phyloP scores from a whole-genome alignment of 169 alveolate species.

The Eimeria acervulina region DNA sequence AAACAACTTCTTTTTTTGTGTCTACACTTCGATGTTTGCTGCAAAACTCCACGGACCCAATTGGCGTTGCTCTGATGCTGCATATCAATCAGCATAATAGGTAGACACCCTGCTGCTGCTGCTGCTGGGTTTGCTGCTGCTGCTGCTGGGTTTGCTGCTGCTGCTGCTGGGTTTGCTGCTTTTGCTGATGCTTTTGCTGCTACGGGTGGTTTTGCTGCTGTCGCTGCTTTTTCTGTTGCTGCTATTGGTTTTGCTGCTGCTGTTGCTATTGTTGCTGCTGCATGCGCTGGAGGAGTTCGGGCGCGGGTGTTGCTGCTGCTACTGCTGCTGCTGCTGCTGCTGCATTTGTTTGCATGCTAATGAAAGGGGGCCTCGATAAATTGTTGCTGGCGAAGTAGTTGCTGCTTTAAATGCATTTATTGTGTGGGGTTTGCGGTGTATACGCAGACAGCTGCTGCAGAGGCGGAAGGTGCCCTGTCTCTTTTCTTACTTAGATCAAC shows the following conservation, averaged over 20 bases:
- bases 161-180: not conserved
- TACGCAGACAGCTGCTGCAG: conserved; percentile 62
- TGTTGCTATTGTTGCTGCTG: not conserved
- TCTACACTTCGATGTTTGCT: not conserved
- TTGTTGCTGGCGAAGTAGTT: not conserved
- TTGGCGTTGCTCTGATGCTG: conserved; percentile 83
- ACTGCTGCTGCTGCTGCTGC: not conserved
- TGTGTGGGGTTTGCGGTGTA: not conserved
- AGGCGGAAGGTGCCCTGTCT: conserved; percentile 69
- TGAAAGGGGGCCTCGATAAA: too few relatives aligned
- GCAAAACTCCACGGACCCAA: conserved; percentile 59
- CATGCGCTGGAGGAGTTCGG: too few relatives aligned
- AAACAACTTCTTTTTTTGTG: conserved; percentile 18
- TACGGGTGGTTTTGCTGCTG: not conserved
- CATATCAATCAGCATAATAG: conserved; percentile 65
- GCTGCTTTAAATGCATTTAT: not conserved
- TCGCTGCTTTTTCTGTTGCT: too few relatives aligned
- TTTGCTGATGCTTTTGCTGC: too few relatives aligned
- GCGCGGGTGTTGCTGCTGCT: not conserved
- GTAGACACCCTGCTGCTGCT: not conserved
- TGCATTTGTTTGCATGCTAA: not conserved
- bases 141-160: too few relatives aligned
- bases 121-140: not conserved
- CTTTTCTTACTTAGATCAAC: conserved; percentile 2
- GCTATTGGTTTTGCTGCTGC: not conserved